phyloP scores from a whole-genome alignment of 495 filamentous ascomycete species.

The Talaromyces wortmannii region DNA sequence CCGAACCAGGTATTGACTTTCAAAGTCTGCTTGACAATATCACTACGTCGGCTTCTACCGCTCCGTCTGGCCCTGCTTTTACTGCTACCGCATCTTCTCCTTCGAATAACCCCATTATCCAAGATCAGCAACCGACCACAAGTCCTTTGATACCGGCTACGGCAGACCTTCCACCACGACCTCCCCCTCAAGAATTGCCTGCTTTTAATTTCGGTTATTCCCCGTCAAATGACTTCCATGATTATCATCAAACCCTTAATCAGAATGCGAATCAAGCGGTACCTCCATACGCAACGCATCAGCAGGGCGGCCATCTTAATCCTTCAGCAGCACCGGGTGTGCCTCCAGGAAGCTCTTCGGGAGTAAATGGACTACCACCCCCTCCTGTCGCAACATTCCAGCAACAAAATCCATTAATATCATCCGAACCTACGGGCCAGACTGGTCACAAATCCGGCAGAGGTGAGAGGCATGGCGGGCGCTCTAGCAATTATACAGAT shows the following conservation, averaged over 20 bases:
- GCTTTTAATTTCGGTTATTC: slow-evolving; percentile 50
- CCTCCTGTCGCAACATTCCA: slow-evolving; percentile 53
- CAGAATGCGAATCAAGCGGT: slow-evolving; percentile 23
- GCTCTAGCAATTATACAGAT: slow-evolving; percentile 24
- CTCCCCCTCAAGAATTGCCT: slow-evolving; percentile 48
- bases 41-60: slow-evolving; percentile 28
- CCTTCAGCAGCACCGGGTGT: slow-evolving; percentile 27
- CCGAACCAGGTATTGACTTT: slow-evolving; percentile 39
- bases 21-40: slow-evolving; percentile 48
- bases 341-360: slow-evolving; percentile 47
- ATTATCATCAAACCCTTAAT: slow-evolving; percentile 46
- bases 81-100: slow-evolving; percentile 19
- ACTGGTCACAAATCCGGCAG: slow-evolving; percentile 21
- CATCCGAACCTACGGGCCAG: slow-evolving; percentile 21
- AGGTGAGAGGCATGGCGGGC: slow-evolving; percentile 18
- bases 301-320: slow-evolving; percentile 22
- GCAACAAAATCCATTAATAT: slow-evolving; percentile 16
- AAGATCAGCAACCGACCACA: slow-evolving; percentile 8
- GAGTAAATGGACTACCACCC: slow-evolving; percentile 49
- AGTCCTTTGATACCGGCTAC: slow-evolving; percentile 17
- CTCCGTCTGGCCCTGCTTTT: slow-evolving; percentile 23
- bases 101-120: slow-evolving; percentile 22
- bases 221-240: slow-evolving; percentile 46
- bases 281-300: slow-evolving; percentile 28
- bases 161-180: slow-evolving; percentile 38